Conservation (phyloP, 345 rosid genomes). For the Capsella bursapastoris region DNA sequence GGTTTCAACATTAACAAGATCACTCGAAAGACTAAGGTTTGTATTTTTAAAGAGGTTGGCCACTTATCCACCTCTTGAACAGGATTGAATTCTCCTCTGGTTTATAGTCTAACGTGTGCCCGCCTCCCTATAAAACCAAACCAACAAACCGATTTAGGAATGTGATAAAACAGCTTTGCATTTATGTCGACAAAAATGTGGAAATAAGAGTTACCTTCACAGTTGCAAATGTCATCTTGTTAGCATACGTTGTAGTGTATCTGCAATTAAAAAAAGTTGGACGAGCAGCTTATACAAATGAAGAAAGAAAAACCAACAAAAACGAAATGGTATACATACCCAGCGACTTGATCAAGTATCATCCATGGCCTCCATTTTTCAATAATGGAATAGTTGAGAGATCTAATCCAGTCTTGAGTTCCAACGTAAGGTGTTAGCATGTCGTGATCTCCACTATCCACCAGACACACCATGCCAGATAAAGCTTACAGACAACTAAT, state of each 20-base stretch:
- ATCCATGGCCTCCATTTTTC: conserved; percentile 69
- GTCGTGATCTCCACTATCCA: conserved; percentile 64
- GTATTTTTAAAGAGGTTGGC: conserved; percentile 12
- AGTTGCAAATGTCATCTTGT: conserved; percentile 71
- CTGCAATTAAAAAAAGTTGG: conserved; percentile 34
- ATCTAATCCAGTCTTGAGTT: conserved; percentile 63
- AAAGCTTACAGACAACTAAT: not conserved
- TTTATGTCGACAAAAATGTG: not conserved
- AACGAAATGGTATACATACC: conserved; percentile 39
- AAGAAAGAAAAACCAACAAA: not conserved
- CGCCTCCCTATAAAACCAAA: conserved; percentile 58
- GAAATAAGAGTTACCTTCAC: conserved; percentile 49
- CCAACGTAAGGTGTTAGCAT: conserved; percentile 50
- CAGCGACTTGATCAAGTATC: conserved; percentile 55
- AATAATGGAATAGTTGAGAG: conserved; percentile 52
- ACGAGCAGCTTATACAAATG: not conserved
- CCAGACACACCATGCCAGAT: not conserved
- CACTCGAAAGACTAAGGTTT: too few relatives aligned
- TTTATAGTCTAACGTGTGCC: conserved; percentile 57
- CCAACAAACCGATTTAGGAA: not conserved
- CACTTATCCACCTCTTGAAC: conserved; percentile 46
- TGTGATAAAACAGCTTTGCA: not conserved
- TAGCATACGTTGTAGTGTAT: conserved; percentile 61
- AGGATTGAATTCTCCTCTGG: conserved; percentile 53
- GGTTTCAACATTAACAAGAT: too few relatives aligned